Base-by-base conservation (phyloP, 306 rosid species). In the Benincasa hispida region DNA sequence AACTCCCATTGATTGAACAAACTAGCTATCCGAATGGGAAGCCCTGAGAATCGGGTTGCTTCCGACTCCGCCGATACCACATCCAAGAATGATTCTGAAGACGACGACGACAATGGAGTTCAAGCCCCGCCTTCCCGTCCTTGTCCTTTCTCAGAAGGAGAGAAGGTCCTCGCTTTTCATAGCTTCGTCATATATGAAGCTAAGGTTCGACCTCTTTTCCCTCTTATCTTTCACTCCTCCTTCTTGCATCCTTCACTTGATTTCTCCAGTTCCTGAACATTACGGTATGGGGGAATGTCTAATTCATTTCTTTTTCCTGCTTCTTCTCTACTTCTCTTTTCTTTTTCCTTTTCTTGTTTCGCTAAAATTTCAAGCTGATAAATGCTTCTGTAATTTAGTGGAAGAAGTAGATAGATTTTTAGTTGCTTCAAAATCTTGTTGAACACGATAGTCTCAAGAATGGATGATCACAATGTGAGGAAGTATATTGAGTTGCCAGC, bases 121-220 rank as follows among this genome's bases (percentile, higher is more conserved):
- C 77, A 67, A 5, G 80, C 54, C 30, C n/a, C 79, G 27, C 77
- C 78, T 18, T 30, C 86, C 56, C 76, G 28, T 34, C 86, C 91
- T 9, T 42, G 84, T 77, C 90, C 94, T 37, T 91, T 54, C 59
- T 63, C 73, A 2, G 87, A 42, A 35, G 91, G 85, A 34, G 94
- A 90, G 50, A 89, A 79, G 86, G 91, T 86, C 76, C 82, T 93
- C 24, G 96, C 89, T 39, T 83, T 17, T 34, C 94, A 90, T 57
- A 76, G 41, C 41, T 0, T 6, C 39, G 74, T 42, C 62, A 78
- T 87, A 22, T 93, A 93, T 80, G 90, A 82, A 63, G 98, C 96
- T 41, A 93, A 90, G 96, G 96, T 89, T 32, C 1, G 3, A 39
- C 5, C 35, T 14, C 61, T 28, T 27, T 41, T 24, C 13, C 34